Base-by-base conservation (phyloP, 371 early-diverging fungal species). In the Lichtheimia hyalospora region DNA sequence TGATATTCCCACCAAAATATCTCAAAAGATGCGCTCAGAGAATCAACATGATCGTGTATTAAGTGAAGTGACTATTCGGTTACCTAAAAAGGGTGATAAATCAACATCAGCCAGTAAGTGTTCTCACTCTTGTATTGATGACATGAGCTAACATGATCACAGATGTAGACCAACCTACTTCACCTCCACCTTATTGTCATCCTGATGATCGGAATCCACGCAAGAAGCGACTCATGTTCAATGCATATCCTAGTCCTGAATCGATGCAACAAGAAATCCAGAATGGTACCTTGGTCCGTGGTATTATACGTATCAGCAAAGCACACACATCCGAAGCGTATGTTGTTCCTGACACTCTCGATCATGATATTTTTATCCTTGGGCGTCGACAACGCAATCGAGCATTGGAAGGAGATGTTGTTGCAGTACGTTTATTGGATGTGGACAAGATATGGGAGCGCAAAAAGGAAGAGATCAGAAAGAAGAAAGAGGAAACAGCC, bases 321-420 rank as follows among this genome's bases (percentile, higher is more conserved):
- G 74, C 79, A 44, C 80, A 77, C 52, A 73, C 84, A 28, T 62
- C 52, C 27, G 89, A 91, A 52, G 87, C 87, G 15, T 92, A 92
- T 71, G 89, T 89, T 18, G 80, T 86, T 5, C 64, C 59, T 0
- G 73, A 76, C 14, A 51, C 49, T 7, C 57, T 77, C 15, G 77
- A 71, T 2, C 25, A 54, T 12, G 85, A 89, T 58, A 77, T 89
- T 10, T 84, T 80, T 62, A 83, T 92, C 13, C 74, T 68, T 50
- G 87, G 88, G 14, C 66, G 73, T 16, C 59, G 52, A 10, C 62
- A 73, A 40, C 86, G 91, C 44, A 93, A 93, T 66, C 85, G 94
- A n/a, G 91, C 92, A 1, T 65, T 92, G 15, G 86, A 90, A 6
- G 90, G 90, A 12, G 94, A 93, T 51, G 54, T 77, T 0, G 94